Base-by-base conservation (phyloP, 805 yeast genomes). In the Clavispora vitiphila region DNA sequence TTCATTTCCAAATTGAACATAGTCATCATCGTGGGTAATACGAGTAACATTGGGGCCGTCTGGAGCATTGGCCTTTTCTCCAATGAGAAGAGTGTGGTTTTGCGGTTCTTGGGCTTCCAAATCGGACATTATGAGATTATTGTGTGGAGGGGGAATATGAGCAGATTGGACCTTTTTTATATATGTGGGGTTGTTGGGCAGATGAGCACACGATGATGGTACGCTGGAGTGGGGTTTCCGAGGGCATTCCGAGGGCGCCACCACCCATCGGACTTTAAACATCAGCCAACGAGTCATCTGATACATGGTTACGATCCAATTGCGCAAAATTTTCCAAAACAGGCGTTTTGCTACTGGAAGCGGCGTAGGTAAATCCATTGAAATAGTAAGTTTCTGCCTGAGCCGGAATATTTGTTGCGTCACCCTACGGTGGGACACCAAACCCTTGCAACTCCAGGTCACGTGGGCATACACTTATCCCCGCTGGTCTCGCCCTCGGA, bases 1-100 rank as follows among this genome's bases (percentile, higher is more conserved):
- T 47, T 83, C 80, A 53, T 80, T 74, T 4, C 96, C 96, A 49
- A 87, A 76, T 48, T 70, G 78, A 42, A 87, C 71, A 57, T 78
- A 81, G 35, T 83, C 83, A 32, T 80, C 80, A 52, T 80, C 83
- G 41, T 65, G 57, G 15, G 49, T 50, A 26, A 68, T 60, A 38
- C 62, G 59, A 24, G 70, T 62, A 35, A 67, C 49, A 15, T 38
- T 35, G 16, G 34, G 41, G 21, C 27, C 42, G 36, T 40, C 29
- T 18, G 46, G 35, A 26, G 36, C 30, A 9, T 24, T 35, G 37
- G 46, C 47, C 16, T 55, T 48, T 14, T 22, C 31, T n/a, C 38
- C 44, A 18, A 60, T 42, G 15, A 51, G 46, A 30, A 64, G 53
- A 20, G 50, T 58, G 44, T 59, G 64, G 31, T 59, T 56, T 40